Percentiles rank a stretch among this genome's conserved stretches.
phyloP scores from a whole-genome alignment of 192 early-diverging fungal genomes.

The Martensiomyces pterosporus region DNA sequence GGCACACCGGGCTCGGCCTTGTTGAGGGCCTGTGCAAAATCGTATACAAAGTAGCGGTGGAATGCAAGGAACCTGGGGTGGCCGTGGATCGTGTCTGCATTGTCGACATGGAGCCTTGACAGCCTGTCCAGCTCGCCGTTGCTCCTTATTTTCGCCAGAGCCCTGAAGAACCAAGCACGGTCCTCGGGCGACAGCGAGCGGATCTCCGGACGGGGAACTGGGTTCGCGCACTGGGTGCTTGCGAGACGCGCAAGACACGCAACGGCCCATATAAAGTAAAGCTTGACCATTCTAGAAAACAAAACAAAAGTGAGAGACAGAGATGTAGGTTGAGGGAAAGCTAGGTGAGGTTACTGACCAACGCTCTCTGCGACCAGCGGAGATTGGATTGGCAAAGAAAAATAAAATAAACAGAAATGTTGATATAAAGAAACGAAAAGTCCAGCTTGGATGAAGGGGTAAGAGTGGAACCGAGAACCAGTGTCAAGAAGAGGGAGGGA shows the following conservation, averaged over 20 bases:
- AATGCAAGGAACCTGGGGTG: slow-evolving; percentile 51
- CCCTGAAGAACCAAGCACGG: slow-evolving; percentile 40
- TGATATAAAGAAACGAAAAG: no score
- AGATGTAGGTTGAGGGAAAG: no score
- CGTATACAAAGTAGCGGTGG: slow-evolving; percentile 53
- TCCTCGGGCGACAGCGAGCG: slow-evolving; percentile 46
- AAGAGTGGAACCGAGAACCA: no score
- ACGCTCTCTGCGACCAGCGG: no score
- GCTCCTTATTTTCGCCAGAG: slow-evolving; percentile 24
- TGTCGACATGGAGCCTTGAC: slow-evolving; percentile 44
- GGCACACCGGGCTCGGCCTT: slow-evolving; percentile 45
- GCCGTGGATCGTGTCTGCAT: slow-evolving; percentile 46
- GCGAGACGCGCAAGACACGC: slow-evolving; percentile 24
- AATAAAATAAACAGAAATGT: no score
- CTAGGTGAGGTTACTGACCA: no score
- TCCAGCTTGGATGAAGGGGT: no score
- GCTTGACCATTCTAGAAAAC: slow-evolving; percentile 25
- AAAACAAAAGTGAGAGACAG: not conserved
- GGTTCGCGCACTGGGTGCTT: slow-evolving; percentile 34
- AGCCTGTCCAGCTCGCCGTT: slow-evolving; percentile 49
- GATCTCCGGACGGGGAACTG: slow-evolving; percentile 41
- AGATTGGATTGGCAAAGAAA: no score
- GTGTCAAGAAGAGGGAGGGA: no score
- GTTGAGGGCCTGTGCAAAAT: slow-evolving; percentile 51
- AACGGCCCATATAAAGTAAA: slow-evolving; percentile 13